These are phyloP conservation scores for Elsinoe necatrix DNA, from an alignment of 2,329 filamentous ascomycete species.

Conservation along the genomic window DNA sequence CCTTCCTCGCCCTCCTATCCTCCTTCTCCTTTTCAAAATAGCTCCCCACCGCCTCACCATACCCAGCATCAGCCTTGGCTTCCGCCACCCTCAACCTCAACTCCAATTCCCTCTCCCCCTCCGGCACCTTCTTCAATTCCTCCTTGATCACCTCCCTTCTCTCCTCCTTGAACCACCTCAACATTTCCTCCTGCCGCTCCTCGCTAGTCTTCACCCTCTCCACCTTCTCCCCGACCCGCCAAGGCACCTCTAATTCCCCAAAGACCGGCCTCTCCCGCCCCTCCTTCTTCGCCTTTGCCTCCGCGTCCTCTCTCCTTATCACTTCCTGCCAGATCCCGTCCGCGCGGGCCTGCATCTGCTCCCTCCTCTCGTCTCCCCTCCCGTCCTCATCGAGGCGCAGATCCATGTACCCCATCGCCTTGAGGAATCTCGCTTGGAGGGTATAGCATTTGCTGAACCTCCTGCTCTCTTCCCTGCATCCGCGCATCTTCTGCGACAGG, in stretches of 20 bases:
- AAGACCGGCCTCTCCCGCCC: slow-evolving; percentile 49
- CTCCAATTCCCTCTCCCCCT: slow-evolving; percentile 53
- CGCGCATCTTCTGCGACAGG: slow-evolving; percentile 59
- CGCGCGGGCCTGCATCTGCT: slow-evolving; percentile 80
- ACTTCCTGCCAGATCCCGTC: slow-evolving; percentile 84
- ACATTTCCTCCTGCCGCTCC: slow-evolving; percentile 18
- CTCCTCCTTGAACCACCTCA: slow-evolving; percentile 19
- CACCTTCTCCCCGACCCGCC: not conserved
- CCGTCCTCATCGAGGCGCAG: slow-evolving; percentile 46
- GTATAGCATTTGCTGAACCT: slow-evolving; percentile 80
- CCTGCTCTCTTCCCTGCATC: slow-evolving; percentile 71
- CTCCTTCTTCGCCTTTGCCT: slow-evolving; percentile 59
- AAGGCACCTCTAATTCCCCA: slow-evolving; percentile 38
- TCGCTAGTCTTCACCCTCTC: not conserved
- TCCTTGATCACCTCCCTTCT: slow-evolving; percentile 29
- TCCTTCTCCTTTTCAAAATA: slow-evolving; percentile 50
- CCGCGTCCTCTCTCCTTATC: slow-evolving; percentile 67
- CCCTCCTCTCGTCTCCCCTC: slow-evolving; percentile 44
- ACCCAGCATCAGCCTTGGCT: slow-evolving; percentile 50
- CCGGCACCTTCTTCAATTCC: slow-evolving; percentile 25
- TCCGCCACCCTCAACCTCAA: slow-evolving; percentile 57
- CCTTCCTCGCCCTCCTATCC: slow-evolving; percentile 48
- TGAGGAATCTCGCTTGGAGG: slow-evolving; percentile 84
- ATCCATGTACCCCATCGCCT: slow-evolving; percentile 78
- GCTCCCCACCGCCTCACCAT: slow-evolving; percentile 48